Conservation (phyloP, 305 asterid genomes). For the Withania somnifera region DNA sequence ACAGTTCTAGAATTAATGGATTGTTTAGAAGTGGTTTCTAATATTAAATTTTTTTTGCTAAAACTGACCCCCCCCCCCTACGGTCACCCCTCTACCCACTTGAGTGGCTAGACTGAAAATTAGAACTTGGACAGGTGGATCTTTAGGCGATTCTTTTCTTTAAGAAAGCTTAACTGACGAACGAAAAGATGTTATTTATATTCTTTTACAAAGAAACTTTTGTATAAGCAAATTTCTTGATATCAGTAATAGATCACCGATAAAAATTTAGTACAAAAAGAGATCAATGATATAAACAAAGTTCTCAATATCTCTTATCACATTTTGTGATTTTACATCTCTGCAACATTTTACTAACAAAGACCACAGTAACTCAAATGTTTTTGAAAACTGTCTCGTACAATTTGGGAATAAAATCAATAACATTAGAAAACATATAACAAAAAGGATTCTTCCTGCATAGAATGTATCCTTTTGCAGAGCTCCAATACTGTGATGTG, state of each 20-base stretch:
- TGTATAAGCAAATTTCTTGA: no score
- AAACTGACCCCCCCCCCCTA: no score
- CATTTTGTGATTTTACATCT: not conserved
- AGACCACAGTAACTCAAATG: not conserved
- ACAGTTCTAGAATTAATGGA: not conserved
- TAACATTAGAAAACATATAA: not conserved
- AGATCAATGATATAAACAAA: not conserved
- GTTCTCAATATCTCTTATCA: not conserved
- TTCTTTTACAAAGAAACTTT: no score
- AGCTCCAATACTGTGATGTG: not conserved
- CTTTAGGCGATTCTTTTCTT: not conserved
- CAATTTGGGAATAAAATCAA: not conserved
- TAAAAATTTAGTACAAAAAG: no score
- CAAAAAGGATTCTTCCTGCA: not conserved
- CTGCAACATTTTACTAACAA: not conserved
- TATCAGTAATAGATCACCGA: no score
- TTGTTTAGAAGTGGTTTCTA: not conserved
- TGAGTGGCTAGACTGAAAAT: not conserved
- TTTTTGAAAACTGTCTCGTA: not conserved
- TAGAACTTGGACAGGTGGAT: not conserved
- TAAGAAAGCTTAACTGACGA: not conserved
- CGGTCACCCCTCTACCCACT: no score
- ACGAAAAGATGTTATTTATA: not conserved
- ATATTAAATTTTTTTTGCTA: no score
- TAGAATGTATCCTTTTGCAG: not conserved